Base-by-base conservation (phyloP, 805 yeast genomes). In the Starmerella lactis-condensi region DNA sequence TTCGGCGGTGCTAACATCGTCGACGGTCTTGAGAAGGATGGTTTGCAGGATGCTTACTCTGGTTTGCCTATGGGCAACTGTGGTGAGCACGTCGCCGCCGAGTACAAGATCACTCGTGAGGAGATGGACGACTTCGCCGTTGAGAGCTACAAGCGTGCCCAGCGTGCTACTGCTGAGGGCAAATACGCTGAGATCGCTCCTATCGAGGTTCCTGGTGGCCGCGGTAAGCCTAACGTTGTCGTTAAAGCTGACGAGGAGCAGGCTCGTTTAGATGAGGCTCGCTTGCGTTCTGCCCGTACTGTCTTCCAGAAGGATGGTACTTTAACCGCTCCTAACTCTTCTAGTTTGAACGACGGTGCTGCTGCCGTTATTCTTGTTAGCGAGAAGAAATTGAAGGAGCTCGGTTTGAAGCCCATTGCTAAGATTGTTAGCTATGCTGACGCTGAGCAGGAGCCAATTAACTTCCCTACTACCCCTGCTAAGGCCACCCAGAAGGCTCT, bases 341-440 rank as follows among this genome's bases (percentile, higher is more conserved):
- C 95, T 18, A 81, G 91, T 50, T 65, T 89, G 49, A 89, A 85
- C 57, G 99, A 89, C 57, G 99, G 99, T 59, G 96, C 81, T 54
- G 94, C 96, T 34, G 96, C 96, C 30, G 69, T 89, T 23, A 63
- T 89, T 27, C 65, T 89, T 44, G 89, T 81, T 31, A 76, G 93
- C 36, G 95, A 70, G 52, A 61, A 61, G 40, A 82, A 83, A 62
- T 65, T 83, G 47, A 69, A 71, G 54, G 93, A 83, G 65, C 69
- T 82, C 46, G 75, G 75, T 28, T 62, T 89, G 51, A 81, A 64
- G 53, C 98, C 99, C 41, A 54, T 89, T 40, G 96, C 94, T 38
- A 71, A 72, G 56, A 74, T 89, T 47, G 53, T 67, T 32, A 92
- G 94, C 38, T 85, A 93, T 93, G 98, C 93, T 58, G 99, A 89